These are phyloP conservation scores for Quillaja saponaria DNA, from an alignment of 306 rosid genomes.

Conservation along the genomic window DNA sequence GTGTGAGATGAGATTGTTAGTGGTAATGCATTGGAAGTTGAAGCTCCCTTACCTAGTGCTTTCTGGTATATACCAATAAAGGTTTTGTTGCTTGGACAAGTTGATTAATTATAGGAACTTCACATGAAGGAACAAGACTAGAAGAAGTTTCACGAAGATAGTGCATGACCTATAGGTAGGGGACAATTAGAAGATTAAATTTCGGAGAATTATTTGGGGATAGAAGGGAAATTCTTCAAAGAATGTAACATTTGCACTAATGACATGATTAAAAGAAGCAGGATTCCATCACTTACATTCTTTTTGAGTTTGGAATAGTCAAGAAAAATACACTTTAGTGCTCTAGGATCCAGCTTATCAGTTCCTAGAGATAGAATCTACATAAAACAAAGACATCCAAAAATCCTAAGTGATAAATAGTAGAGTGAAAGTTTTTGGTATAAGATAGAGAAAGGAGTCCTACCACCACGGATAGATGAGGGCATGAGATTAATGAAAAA, in stretches of 20 bases:
- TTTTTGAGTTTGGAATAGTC: neutral
- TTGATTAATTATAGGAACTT: neutral
- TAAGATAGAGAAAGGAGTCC: neutral
- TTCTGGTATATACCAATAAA: too few species aligned
- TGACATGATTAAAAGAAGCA: too few species aligned
- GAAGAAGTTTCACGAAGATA: neutral
- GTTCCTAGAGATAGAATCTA: neutral
- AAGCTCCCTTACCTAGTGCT: too few species aligned
- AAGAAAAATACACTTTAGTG: neutral
- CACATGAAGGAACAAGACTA: neutral
- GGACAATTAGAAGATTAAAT: neutral
- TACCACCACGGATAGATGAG: neutral
- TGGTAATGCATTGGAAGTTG: too few species aligned
- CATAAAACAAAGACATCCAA: neutral
- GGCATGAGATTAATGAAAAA: neutral
- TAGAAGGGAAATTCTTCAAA: neutral
- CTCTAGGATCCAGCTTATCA: neutral
- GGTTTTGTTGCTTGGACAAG: too few species aligned
- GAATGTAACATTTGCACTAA: too few species aligned
- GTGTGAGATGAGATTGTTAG: too few species aligned
- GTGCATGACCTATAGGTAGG: neutral
- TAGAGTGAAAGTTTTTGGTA: neutral
- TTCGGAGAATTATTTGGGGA: too few species aligned
- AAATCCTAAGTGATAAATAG: neutral
- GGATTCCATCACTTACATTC: too few species aligned